Evolutionary conservation across 257 asterid species (phyloP), one percentile per base, ranked within the genome.

Genomic region (Solanum pinnatisectum): DNA sequence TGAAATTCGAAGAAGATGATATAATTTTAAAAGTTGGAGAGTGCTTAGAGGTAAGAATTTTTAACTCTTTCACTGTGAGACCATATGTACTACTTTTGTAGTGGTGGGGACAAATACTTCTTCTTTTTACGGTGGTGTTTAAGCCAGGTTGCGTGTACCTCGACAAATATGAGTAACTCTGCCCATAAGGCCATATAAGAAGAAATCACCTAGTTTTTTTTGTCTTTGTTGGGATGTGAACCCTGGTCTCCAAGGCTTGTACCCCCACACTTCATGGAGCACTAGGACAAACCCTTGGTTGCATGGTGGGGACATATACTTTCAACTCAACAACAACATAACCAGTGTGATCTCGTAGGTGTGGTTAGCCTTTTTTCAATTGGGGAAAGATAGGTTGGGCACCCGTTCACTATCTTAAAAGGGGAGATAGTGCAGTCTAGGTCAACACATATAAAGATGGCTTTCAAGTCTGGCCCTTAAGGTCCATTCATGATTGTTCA

Each of bases 21-120:
- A 85, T 97, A 89, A 91, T 96, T 85, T 93, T 96, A 90, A 97
- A 93, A 96, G 99, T 94, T 91, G 99, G 98, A 89, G 98, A 94
- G 91, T 94, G 94, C 95, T 95, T 97, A 86, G 96, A 97, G 99
- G 99, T 91, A 95, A 91, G 89, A 82, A 86, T 83, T 72, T 52
- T 90, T 37, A 78, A 88, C 76, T 88, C 91, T 81, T 83, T 65
- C 83, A 87, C 16, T n/a, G 11, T 79, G 85, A 79, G 39, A 79
- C 25, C 5, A 25, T 42, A 42, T 79, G 63, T 27, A 7, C 84
- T 44, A 44, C 63, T 79, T 79, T 44, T 79, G 25, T 44, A n/a
- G 36, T 79, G 84, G 39, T 15, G 84, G 25, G 39, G 65, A 74
- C 33, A 11, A 20, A 33, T 22, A 74, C 27, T 74, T 36, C 15